Conservation (phyloP, 2,329 filamentous ascomycete species). For the Fusarium sterilihyphosum region DNA sequence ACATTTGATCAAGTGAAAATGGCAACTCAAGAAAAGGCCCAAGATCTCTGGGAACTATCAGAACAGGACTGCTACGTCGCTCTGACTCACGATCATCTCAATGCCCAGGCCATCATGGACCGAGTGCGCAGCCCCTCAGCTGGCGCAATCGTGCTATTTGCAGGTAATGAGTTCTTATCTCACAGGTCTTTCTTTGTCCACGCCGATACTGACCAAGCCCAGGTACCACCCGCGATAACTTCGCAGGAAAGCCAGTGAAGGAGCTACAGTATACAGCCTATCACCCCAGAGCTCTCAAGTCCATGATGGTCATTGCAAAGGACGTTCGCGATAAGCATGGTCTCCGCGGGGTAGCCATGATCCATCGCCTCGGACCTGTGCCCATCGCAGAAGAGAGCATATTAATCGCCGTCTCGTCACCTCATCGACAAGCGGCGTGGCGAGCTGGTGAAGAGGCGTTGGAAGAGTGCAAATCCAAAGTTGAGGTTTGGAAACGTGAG, state of each 20-base stretch:
- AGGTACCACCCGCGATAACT: conserved; percentile 81
- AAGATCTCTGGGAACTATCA: conserved; percentile 52
- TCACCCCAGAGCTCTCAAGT: conserved; percentile 72
- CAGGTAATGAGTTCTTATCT: conserved; percentile 63
- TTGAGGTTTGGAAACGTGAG: conserved; percentile 97
- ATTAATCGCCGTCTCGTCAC: conserved; percentile 83
- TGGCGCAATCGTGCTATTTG: conserved; percentile 80
- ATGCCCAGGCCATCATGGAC: conserved; percentile 67
- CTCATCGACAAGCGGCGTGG: conserved; percentile 89
- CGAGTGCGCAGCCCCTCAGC: conserved; percentile 77
- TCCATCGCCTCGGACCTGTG: conserved; percentile 86
- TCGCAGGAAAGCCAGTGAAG: conserved; percentile 75
- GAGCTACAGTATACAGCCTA: conserved; percentile 82
- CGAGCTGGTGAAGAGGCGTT: conserved; percentile 87
- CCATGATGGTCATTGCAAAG: conserved; percentile 72
- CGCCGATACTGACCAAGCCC: neutral
- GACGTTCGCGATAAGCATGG: conserved; percentile 67
- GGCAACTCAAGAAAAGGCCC: conserved; percentile 12
- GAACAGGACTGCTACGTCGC: conserved; percentile 71
- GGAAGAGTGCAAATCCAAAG: conserved; percentile 83
- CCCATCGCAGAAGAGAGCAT: conserved; percentile 95
- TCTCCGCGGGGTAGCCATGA: conserved; percentile 79
- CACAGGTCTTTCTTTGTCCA: neutral
- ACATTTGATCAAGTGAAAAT: conserved; percentile 14
- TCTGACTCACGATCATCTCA: conserved; percentile 71